These are phyloP conservation scores for Talaromyces liani DNA, from an alignment of 495 filamentous ascomycete genomes.

Conservation along the genomic window DNA sequence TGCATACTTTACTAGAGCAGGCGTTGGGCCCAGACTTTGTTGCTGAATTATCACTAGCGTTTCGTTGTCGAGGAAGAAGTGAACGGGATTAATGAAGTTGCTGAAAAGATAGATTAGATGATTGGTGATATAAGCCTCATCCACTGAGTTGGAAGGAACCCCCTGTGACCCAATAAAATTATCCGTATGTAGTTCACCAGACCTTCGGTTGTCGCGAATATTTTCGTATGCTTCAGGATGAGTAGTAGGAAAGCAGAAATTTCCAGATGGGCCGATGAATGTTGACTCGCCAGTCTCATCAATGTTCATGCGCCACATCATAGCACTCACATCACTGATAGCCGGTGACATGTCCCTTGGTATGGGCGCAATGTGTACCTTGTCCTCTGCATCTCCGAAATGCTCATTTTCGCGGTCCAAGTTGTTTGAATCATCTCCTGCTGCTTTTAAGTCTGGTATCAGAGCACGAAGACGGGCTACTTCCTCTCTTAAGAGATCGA, in stretches of 20 bases:
- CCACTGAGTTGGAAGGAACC: background rate
- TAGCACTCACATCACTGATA: background rate
- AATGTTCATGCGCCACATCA: conserved; percentile 2
- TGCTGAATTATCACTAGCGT: background rate
- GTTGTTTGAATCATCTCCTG: too few species aligned
- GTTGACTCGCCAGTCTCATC: background rate
- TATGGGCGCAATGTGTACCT: background rate
- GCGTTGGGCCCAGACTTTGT: background rate
- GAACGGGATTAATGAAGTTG: background rate
- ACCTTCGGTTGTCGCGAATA: background rate
- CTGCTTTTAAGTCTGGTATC: too few species aligned
- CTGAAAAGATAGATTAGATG: background rate
- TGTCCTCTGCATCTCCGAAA: too few species aligned
- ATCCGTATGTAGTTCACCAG: background rate
- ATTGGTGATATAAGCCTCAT: background rate
- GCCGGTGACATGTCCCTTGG: background rate
- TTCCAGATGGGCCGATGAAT: background rate
- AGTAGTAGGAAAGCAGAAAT: background rate
- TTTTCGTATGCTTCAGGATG: background rate
- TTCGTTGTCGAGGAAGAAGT: background rate
- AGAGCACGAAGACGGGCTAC: too few species aligned
- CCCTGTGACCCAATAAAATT: background rate
- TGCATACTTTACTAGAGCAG: background rate
- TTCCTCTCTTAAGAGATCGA: too few species aligned
- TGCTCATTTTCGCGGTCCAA: too few species aligned